Base-by-base conservation (phyloP, 495 filamentous ascomycete genomes). In the Hypoxylon trugodes region DNA sequence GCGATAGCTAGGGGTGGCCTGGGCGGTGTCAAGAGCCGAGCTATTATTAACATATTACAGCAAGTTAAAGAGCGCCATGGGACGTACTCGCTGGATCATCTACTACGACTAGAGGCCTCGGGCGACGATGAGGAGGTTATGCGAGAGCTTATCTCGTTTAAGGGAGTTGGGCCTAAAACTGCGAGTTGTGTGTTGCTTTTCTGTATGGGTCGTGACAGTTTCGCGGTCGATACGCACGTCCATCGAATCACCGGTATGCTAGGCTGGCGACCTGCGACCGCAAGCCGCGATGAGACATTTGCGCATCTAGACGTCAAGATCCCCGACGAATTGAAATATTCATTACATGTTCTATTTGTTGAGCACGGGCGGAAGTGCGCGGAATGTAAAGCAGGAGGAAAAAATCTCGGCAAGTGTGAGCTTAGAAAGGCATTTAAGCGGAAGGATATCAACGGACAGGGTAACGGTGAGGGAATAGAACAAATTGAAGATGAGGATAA, bases 101-200 rank as follows among this genome's bases (percentile, higher is more conserved):
- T 96, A 2, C 87, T 91, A 51, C 24, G 9, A 13, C 25, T 52
- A n/a, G 55, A 38, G 43, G 45, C 51, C n/a, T 69, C 72, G 2
- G 77, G 89, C 28, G 66, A 73, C 4, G 86, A 82, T n/a, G 82
- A 89, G 19, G 82, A 87, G 22, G 91, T 85, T 6, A 90, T 96
- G 84, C 74, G 77, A 7, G 85, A 88, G 59, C 78, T 97, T 12
- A 81, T 87, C 52, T 84, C 84, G 41, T 93, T 89, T 58, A 84
- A 86, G 3, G 93, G 93, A 19, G 90, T 97, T 38, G 93, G 92
- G 0, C 86, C 89, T 50, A 97, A 96, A 76, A 96, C 93, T 0
- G 93, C 93, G 10, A 87, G 88, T 22, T 97, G 93, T 68, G 90
- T 92, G 16, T 63, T 89, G 15, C 77, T 94, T 4, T 94, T 94